Evolutionary conservation across 352 stramenopile species (phyloP), one percentile per base, ranked within the genome.

Genomic region (Phytophthora lateralis): DNA sequence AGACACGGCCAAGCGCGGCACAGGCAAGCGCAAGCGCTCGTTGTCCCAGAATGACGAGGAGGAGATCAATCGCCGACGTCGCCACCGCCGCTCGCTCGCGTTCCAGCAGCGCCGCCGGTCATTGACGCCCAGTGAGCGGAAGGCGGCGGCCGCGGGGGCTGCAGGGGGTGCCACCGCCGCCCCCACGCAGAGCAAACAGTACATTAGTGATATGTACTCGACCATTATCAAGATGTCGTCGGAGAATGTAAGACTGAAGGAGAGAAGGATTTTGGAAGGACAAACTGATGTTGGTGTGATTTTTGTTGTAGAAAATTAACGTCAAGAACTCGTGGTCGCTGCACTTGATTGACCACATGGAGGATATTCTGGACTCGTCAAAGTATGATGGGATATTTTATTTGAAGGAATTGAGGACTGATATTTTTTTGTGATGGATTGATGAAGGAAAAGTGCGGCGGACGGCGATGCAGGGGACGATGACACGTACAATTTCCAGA

Each of bases 291-390:
- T 38, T 54, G 5, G 30, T 43, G 29, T 61, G 29, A 1, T 47
- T 53, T 10, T 29, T 53, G 18, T 32, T 49, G 48, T 85, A 98
- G 83, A 98, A 98, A 91, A 98, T 99, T 73, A 99, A 98, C 68
- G 89, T 95, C 34, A 96, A 97, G 59, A 99, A 99, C 77, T 97
- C 92, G 59, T 99, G 96, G 96, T 97, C 89, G 45, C 79, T 98
- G 49, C 84, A 97, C 53, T 66, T 99, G 50, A 99, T 99, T 75
- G 96, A 99, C 63, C 96, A 99, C 77, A 98, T 99, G 85, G 90
- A 98, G 54, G 91, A 97, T 46, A 96, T 98, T 55, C 79, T 99
- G 5, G 73, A 80, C 20, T 71, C 80, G 35, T 81, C 78, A 32
- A 76, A 82, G 78, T 88, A 71, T 39, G 76, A 49, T 37, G 34